These are phyloP conservation scores for Fusarium praegraminearum DNA, from an alignment of 2,329 filamentous ascomycete genomes.

Conservation along the genomic window DNA sequence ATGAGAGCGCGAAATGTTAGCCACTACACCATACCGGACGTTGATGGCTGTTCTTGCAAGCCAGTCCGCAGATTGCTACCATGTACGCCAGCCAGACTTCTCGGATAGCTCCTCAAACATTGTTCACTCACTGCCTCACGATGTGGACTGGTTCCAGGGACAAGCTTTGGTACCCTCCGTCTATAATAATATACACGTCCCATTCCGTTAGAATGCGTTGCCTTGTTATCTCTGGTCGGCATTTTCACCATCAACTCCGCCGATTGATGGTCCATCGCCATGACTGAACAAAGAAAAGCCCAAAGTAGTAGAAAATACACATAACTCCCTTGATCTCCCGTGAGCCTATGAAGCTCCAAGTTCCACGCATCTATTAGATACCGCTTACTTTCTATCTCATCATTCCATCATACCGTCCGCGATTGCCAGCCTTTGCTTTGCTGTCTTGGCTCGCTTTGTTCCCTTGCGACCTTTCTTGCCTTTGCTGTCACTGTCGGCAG, in stretches of 20 bases:
- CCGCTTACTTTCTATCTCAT: conserved; percentile 19
- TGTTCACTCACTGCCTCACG: background rate
- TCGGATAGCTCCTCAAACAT: background rate
- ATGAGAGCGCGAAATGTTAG: conserved; percentile 51
- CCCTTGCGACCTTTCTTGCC: conserved; percentile 69
- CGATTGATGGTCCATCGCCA: conserved; percentile 19
- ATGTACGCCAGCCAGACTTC: background rate
- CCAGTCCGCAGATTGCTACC: background rate
- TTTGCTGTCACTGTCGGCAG: conserved; percentile 69
- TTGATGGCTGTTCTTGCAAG: background rate
- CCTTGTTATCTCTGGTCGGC: conserved; percentile 36
- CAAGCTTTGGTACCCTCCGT: conserved; percentile 35
- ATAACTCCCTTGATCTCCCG: conserved; percentile 37
- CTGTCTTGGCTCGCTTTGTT: conserved; percentile 70
- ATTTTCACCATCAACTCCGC: conserved; percentile 44
- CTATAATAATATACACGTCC: conserved; percentile 49
- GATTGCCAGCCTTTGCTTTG: conserved; percentile 76
- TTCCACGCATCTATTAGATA: conserved; percentile 13
- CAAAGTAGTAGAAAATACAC: conserved; percentile 27
- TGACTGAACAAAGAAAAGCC: conserved; percentile 22
- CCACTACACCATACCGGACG: conserved; percentile 51
- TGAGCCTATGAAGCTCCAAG: conserved; percentile 26
- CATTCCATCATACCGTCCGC: conserved; percentile 67
- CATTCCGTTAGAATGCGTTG: conserved; percentile 12
- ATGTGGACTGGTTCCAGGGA: conserved; percentile 6